Base-by-base conservation (phyloP, 176 grass and related monocot genomes). In the Triticum turgidum region DNA sequence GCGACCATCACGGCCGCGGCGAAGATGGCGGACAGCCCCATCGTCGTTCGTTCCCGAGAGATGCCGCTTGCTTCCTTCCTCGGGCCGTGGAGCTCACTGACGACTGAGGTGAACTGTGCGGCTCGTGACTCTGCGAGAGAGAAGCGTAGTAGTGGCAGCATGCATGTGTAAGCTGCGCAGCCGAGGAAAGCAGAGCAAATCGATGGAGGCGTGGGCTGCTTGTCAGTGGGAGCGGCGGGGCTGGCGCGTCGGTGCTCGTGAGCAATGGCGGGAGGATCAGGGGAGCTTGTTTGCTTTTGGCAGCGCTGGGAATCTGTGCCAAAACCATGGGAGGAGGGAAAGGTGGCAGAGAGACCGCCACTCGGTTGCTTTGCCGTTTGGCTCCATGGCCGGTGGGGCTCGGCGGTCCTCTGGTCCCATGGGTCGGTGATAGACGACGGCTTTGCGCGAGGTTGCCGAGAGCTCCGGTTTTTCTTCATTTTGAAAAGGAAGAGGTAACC, bases 291-390 rank as follows among this genome's bases (percentile, higher is more conserved):
- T 27, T 51, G 86, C 86, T 91, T 88, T 91, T 35, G 34, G 76
- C 39, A 64, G 61, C 68, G 63, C 62, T 85, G 29, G 86, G 86
- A 91, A 88, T 91, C 77, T 88, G 89, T 91, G 89, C 89, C 86
- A 71, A 77, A 71, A 71, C 77, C 27, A 87, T 62, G 76, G 84
- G 86, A 71, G 9, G 83, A 91, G 62, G 80, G 47, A 75, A 86
- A 94, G 89, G 74, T 63, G 18, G 12, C 80, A 86, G 61, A 84
- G 61, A 54, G 9, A 9, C 17, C 11, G 44, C 68, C 4, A 21
- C 75, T 65, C 20, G 29, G 2, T 5, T 2, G 1, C 9, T 13
- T 39, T 11, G 1, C 49, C 0, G 6, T 27, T 35, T 38, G 0
- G 0, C 0, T 14, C 3, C 3, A 11, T 84, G 77, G 7, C 33